These are phyloP conservation scores for Astathelohania contejeani DNA, from an alignment of 371 early-diverging fungal genomes.

Conservation along the genomic window DNA sequence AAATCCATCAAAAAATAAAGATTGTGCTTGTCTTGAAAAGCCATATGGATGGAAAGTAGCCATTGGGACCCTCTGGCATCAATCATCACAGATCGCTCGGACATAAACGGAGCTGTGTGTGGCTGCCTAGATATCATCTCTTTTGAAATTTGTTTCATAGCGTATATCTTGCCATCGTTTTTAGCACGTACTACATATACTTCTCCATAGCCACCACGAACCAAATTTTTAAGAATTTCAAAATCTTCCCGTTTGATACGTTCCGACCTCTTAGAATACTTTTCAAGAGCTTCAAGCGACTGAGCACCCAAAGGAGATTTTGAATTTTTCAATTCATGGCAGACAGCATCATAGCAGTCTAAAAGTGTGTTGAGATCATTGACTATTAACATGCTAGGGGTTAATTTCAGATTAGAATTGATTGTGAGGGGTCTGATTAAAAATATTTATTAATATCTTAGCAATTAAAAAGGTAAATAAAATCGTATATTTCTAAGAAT, in stretches of 20 bases:
- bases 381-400: too few relatives aligned
- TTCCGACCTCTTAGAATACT: too few relatives aligned
- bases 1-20: slow-evolving; percentile 64
- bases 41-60: slow-evolving; percentile 53
- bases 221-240: slow-evolving; percentile 64
- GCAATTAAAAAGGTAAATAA: too few relatives aligned
- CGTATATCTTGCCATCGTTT: slow-evolving; percentile 61
- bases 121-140: slow-evolving; percentile 60
- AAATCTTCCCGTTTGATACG: slow-evolving; percentile 55
- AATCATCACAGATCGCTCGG: slow-evolving; percentile 52
- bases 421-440: too few relatives aligned
- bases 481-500: too few relatives aligned
- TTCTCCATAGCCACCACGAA: slow-evolving; percentile 73
- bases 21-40: slow-evolving; percentile 58
- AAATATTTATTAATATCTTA: too few relatives aligned
- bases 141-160: slow-evolving; percentile 81
- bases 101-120: slow-evolving; percentile 48
- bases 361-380: not conserved
- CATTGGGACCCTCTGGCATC: slow-evolving; percentile 35
- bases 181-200: slow-evolving; percentile 57
- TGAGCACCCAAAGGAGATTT: not conserved
- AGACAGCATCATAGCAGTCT: not conserved
- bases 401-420: too few relatives aligned
- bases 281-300: not conserved
- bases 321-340: not conserved